A percentile compares a stretch with the other conserved stretches of the same genome.
Conservation (phyloP, 495 filamentous ascomycete genomes). For the Neurospora sp. region DNA sequence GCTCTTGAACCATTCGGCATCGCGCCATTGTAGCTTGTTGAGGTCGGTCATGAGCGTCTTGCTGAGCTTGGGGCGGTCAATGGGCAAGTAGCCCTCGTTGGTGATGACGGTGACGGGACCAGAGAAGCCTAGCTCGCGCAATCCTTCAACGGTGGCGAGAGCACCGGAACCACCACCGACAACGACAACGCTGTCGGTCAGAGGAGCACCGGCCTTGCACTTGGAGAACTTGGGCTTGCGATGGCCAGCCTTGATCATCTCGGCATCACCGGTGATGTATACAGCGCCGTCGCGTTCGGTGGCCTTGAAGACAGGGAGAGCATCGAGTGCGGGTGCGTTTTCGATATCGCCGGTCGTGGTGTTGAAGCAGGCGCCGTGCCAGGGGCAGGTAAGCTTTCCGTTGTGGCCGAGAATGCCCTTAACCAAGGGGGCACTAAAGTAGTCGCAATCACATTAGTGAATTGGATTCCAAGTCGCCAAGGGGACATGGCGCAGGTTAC, state of each 20-base stretch:
- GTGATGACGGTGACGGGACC: conserved; percentile 77
- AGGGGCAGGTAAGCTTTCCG: conserved; percentile 82
- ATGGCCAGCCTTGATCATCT: conserved; percentile 64
- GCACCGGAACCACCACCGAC: conserved; percentile 85
- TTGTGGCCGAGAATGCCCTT: conserved; percentile 73
- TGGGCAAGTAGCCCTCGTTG: conserved; percentile 72
- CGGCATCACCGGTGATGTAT: conserved; percentile 75
- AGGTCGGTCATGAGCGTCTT: conserved; percentile 85
- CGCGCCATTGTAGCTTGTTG: conserved; percentile 64
- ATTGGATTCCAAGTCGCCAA: not conserved
- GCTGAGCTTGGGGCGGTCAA: conserved; percentile 91
- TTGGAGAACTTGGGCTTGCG: conserved; percentile 63
- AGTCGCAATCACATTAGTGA: not conserved
- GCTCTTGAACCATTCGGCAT: conserved; percentile 64
- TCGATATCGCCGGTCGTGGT: conserved; percentile 85
- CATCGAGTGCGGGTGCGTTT: conserved; percentile 81
- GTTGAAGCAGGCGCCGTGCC: conserved; percentile 96
- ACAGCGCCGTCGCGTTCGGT: conserved; percentile 69
- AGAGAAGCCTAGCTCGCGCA: conserved; percentile 71
- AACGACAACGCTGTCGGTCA: conserved; percentile 65
- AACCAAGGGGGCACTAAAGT: conserved; percentile 61
- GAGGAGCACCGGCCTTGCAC: conserved; percentile 47
- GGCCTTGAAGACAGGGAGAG: conserved; percentile 69
- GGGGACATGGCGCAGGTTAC: not conserved
- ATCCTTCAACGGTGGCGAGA: conserved; percentile 66